These are phyloP conservation scores for Fusarium keratoplasticum DNA, from an alignment of 2,329 filamentous ascomycete species.

Conservation along the genomic window DNA sequence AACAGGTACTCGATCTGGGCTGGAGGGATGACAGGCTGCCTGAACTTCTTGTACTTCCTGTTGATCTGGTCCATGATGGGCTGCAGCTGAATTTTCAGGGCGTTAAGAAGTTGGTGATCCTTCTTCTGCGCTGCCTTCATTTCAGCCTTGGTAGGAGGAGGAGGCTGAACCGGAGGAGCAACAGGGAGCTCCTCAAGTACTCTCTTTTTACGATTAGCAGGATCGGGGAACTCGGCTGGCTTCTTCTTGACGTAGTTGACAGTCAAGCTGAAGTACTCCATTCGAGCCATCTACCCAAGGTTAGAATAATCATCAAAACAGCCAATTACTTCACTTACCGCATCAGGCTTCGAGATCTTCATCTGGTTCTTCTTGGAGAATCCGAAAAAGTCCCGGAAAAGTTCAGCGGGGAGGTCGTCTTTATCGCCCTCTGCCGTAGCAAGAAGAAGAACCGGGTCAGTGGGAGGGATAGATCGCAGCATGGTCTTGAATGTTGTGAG, in stretches of 20 bases:
- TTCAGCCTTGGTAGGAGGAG: constrained; percentile 79
- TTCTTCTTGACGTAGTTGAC: constrained; percentile 81
- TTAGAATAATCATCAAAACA: constrained; percentile 4
- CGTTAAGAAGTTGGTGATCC: constrained; percentile 86
- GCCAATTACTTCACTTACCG: constrained; percentile 56
- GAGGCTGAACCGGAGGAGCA: constrained; percentile 77
- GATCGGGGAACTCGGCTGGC: constrained; percentile 88
- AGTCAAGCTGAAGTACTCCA: constrained; percentile 82
- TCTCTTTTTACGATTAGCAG: constrained; percentile 86
- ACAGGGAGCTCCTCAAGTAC: constrained; percentile 81
- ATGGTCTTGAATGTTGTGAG: constrained; percentile 87
- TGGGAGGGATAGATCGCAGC: constrained; percentile 84
- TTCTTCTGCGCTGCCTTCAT: constrained; percentile 82
- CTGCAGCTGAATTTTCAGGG: constrained; percentile 89
- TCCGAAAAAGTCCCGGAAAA: constrained; percentile 85
- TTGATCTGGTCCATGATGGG: constrained; percentile 98
- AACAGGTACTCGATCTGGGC: constrained; percentile 82
- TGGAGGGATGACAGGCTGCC: constrained; percentile 81
- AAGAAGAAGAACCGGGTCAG: constrained; percentile 88
- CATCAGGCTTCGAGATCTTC: constrained; percentile 74
- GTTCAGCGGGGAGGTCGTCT: constrained; percentile 69
- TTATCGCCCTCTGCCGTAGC: constrained; percentile 81
- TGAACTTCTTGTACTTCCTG: constrained; percentile 87
- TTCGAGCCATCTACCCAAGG: constrained; percentile 65
- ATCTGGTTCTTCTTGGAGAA: constrained; percentile 85